Conservation (phyloP, 345 rosid species). For the Durio zibethinus region DNA sequence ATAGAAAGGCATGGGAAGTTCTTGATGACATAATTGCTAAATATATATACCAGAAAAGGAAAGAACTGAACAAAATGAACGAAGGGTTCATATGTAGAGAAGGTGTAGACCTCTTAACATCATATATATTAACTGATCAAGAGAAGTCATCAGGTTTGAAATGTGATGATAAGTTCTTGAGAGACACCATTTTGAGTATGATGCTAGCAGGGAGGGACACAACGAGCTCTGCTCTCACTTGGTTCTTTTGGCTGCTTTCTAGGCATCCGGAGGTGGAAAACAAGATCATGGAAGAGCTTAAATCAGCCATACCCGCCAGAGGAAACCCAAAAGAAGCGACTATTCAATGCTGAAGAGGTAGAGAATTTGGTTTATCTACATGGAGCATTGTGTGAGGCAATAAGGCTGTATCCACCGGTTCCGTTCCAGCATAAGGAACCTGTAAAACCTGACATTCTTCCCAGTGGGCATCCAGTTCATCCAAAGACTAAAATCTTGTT, state of each 20-base stretch:
- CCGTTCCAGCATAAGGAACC: constrained; percentile 37
- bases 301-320: background rate
- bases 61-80: constrained; percentile 1
- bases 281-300: constrained; percentile 39
- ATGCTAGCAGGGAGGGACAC: constrained; percentile 47
- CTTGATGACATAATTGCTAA: constrained; percentile 24
- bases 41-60: constrained; percentile 28
- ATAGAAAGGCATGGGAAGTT: constrained; percentile 28
- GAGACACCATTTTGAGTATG: constrained; percentile 33
- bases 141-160: constrained; percentile 9
- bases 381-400: constrained; percentile 36
- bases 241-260: constrained; percentile 48
- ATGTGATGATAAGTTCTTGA: constrained; percentile 24
- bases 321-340: background rate
- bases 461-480: constrained; percentile 39
- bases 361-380: constrained; percentile 39
- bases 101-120: constrained; percentile 32
- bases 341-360: background rate
- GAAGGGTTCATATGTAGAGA: background rate
- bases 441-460: constrained; percentile 34
- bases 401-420: constrained; percentile 44
- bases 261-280: constrained; percentile 22
- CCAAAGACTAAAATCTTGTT: constrained; percentile 25
- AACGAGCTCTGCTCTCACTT: constrained; percentile 36
- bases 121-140: constrained; percentile 24